Evolutionary conservation across 495 filamentous ascomycete genomes (phyloP).

Genomic region (Annulohypoxylon moriforme): DNA sequence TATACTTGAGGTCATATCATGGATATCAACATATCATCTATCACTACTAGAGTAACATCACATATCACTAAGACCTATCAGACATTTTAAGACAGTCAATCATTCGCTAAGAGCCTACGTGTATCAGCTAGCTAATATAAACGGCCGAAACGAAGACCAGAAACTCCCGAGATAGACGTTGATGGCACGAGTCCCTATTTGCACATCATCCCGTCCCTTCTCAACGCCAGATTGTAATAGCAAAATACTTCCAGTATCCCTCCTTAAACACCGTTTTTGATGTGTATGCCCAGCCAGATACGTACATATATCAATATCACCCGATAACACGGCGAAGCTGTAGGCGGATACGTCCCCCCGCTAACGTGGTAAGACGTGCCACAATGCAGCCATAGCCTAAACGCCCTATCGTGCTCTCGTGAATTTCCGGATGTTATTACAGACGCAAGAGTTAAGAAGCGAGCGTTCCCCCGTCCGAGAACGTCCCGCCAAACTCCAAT

Average conservation of each 20-base stretch:
- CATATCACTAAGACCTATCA: background rate
- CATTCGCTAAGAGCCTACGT: slow-evolving; percentile 34
- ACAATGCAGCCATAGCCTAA: slow-evolving; percentile 48
- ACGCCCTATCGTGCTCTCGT: slow-evolving; percentile 50
- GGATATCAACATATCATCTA: background rate
- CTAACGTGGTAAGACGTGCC: slow-evolving; percentile 37
- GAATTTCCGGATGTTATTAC: slow-evolving; percentile 50
- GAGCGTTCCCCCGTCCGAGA: slow-evolving; percentile 8
- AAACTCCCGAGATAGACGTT: slow-evolving; percentile 29
- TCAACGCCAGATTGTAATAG: slow-evolving; percentile 40
- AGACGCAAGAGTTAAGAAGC: slow-evolving; percentile 43
- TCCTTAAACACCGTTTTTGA: slow-evolving; percentile 51
- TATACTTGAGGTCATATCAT: background rate
- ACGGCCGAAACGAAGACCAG: slow-evolving; percentile 35
- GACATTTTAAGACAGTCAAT: slow-evolving; percentile 11
- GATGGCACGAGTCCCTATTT: slow-evolving; percentile 23
- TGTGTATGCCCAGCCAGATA: slow-evolving; percentile 51
- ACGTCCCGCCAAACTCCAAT: slow-evolving; percentile 24
- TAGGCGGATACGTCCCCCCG: slow-evolving; percentile 26
- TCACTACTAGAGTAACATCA: background rate
- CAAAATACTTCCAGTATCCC: slow-evolving; percentile 22
- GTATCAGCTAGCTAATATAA: slow-evolving; percentile 47
- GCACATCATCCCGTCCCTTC: slow-evolving; percentile 25
- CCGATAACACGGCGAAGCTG: slow-evolving; percentile 34
- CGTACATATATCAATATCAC: slow-evolving; percentile 46